Conservation (phyloP, 257 asterid species). For the Cordia subcordata region DNA sequence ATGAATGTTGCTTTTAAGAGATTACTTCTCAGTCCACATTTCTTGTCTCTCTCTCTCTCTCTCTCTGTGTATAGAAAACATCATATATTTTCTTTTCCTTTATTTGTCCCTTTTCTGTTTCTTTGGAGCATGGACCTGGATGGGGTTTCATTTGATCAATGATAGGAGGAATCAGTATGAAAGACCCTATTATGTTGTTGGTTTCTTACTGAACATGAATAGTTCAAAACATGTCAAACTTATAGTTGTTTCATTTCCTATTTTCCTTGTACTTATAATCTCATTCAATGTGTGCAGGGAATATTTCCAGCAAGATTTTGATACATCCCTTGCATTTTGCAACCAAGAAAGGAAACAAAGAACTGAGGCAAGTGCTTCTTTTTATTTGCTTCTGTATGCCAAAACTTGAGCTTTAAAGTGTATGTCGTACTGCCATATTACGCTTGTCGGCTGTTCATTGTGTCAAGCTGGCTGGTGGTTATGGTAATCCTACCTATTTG, state of each 20-base stretch:
- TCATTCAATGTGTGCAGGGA: slow-evolving; percentile 45
- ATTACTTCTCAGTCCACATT: too few species aligned
- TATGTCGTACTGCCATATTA: not conserved
- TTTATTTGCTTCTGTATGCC: not conserved
- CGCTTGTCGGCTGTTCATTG: not conserved
- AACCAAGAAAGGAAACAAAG: slow-evolving; percentile 85
- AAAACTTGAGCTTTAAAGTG: not conserved
- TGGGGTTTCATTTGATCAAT: too few species aligned
- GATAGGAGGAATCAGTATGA: too few species aligned
- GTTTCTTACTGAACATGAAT: too few species aligned
- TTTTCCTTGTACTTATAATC: slow-evolving; percentile 7
- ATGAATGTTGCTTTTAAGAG: too few species aligned
- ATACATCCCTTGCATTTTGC: slow-evolving; percentile 76
- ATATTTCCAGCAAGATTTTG: slow-evolving; percentile 85
- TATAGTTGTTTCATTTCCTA: slow-evolving; percentile 32
- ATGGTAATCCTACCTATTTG: not conserved
- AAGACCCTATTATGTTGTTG: too few species aligned
- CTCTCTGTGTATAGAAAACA: too few species aligned
- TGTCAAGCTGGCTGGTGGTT: not conserved
- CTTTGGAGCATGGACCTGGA: too few species aligned
- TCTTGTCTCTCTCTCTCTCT: too few species aligned
- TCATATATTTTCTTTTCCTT: too few species aligned
- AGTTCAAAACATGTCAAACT: not conserved
- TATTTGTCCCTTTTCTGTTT: too few species aligned
- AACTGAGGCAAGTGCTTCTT: slow-evolving; percentile 52